phyloP scores from a whole-genome alignment of 139 green algal species.

The Desmodesmus armatus region DNA sequence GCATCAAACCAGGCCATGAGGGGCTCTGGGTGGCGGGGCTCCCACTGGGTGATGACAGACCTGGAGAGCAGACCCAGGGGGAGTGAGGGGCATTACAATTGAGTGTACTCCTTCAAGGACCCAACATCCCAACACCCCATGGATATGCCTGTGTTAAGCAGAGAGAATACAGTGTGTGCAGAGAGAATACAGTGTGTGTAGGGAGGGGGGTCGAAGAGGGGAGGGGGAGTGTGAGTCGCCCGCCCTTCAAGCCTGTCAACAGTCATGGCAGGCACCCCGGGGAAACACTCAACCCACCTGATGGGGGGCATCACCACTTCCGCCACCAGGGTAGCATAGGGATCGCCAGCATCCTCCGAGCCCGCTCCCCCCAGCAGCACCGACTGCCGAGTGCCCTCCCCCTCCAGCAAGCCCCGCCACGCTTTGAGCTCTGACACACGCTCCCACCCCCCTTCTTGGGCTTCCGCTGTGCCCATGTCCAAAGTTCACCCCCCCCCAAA shows the following conservation, averaged over 20 bases:
- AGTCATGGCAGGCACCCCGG: not conserved
- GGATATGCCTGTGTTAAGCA: too few relatives aligned
- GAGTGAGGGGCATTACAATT: not conserved
- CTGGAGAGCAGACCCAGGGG: slow-evolving; percentile 15
- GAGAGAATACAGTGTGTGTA: too few relatives aligned
- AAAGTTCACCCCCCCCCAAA: too few relatives aligned
- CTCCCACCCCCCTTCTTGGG: too few relatives aligned
- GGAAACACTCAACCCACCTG: not conserved
- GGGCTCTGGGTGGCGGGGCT: slow-evolving; percentile 85
- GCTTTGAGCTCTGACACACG: slow-evolving; percentile 57
- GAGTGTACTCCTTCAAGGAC: too few relatives aligned
- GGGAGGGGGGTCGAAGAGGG: too few relatives aligned
- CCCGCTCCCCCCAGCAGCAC: slow-evolving; percentile 41
- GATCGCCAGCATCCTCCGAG: slow-evolving; percentile 60
- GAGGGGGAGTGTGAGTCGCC: too few relatives aligned
- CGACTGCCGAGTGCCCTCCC: slow-evolving; percentile 45
- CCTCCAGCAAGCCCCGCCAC: slow-evolving; percentile 80
- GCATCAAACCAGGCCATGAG: slow-evolving; percentile 90
- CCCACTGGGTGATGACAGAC: slow-evolving; percentile 74
- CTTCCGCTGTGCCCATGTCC: too few relatives aligned
- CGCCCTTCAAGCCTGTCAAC: not conserved
- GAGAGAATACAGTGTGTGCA: too few relatives aligned
- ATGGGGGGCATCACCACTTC: slow-evolving; percentile 89
- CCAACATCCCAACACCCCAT: too few relatives aligned
- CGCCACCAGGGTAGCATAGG: slow-evolving; percentile 79